Evolutionary conservation across 306 rosid species (phyloP).

Genomic region (Vigna radiata): DNA sequence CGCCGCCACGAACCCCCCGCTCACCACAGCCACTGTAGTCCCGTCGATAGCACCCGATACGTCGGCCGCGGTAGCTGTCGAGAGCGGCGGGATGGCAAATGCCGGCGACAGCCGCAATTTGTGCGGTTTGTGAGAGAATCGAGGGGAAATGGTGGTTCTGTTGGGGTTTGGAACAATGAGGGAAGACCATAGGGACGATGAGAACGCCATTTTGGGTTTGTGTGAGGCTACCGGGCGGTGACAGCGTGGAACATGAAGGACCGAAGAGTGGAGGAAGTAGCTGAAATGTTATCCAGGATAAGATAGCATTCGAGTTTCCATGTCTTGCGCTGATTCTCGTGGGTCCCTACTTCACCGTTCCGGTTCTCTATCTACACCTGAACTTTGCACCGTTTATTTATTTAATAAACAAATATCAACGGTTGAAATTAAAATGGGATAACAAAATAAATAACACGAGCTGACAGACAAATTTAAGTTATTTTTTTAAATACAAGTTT

Average conservation of each 20-base stretch:
- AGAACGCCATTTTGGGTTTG: constrained; percentile 56
- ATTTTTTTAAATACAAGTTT: too few species aligned
- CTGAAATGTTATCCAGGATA: constrained; percentile 49
- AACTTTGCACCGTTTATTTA: too few species aligned
- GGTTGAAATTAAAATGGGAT: too few species aligned
- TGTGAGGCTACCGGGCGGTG: constrained; percentile 35
- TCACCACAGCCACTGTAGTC: constrained; percentile 70
- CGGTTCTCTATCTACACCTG: too few species aligned
- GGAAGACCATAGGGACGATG: constrained; percentile 53
- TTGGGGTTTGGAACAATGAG: constrained; percentile 41
- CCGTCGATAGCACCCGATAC: constrained; percentile 67
- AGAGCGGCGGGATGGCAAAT: constrained; percentile 68
- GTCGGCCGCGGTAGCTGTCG: constrained; percentile 61
- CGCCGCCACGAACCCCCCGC: constrained; percentile 80
- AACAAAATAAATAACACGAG: too few species aligned
- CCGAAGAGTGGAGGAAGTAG: not conserved
- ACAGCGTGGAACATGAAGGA: not conserved
- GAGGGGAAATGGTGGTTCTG: constrained; percentile 38
- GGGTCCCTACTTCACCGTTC: constrained; percentile 50
- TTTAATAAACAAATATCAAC: too few species aligned
- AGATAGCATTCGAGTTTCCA: constrained; percentile 51
- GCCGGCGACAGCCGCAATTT: constrained; percentile 43
- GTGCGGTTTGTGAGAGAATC: constrained; percentile 43
- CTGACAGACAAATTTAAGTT: too few species aligned
- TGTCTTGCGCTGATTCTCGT: constrained; percentile 41